phyloP scores from a whole-genome alignment of 2,329 filamentous ascomycete species.

The Macrophomina pseudophaseolina region DNA sequence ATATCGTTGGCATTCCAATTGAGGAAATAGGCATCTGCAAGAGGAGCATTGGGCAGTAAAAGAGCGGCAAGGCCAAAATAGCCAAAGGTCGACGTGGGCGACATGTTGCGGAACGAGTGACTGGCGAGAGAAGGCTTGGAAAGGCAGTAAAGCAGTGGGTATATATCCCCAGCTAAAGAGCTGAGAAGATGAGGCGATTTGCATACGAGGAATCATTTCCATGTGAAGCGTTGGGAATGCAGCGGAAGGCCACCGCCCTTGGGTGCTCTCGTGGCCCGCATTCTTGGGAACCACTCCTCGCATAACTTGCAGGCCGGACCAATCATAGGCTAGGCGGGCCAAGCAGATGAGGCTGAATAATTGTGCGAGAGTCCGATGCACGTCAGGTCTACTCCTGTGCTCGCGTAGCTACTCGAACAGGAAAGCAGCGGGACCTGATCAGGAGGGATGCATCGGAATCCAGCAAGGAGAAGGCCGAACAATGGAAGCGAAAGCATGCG shows the following conservation, averaged over 20 bases:
- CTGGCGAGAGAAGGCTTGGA: neutral
- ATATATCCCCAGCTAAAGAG: neutral
- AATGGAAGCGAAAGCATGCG: conserved; percentile 10
- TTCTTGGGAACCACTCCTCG: conserved; percentile 1
- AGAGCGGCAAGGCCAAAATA: conserved; percentile 16
- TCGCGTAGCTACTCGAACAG: conserved; percentile 1
- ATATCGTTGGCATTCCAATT: conserved; percentile 11
- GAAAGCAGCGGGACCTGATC: neutral
- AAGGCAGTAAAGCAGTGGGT: neutral
- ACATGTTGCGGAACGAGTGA: conserved; percentile 15
- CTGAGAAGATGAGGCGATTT: neutral
- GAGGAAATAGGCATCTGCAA: conserved; percentile 20
- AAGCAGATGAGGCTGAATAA: neutral
- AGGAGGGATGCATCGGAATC: conserved; percentile 5
- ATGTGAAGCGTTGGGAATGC: conserved; percentile 6
- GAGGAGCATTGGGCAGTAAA: conserved; percentile 7
- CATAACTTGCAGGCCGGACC: neutral
- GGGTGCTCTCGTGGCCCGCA: conserved; percentile 11
- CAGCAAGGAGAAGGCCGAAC: conserved; percentile 9
- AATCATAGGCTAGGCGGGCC: neutral
- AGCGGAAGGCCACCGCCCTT: conserved; percentile 10
- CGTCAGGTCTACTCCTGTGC: conserved; percentile 5
- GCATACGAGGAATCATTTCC: conserved; percentile 13
- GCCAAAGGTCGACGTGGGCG: conserved; percentile 3
- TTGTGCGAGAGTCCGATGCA: neutral